A percentile compares a stretch with the other conserved stretches of the same genome.
Evolutionary conservation across 2,329 filamentous ascomycete genomes (phyloP).

Genomic region (Penicillium olsonii): DNA sequence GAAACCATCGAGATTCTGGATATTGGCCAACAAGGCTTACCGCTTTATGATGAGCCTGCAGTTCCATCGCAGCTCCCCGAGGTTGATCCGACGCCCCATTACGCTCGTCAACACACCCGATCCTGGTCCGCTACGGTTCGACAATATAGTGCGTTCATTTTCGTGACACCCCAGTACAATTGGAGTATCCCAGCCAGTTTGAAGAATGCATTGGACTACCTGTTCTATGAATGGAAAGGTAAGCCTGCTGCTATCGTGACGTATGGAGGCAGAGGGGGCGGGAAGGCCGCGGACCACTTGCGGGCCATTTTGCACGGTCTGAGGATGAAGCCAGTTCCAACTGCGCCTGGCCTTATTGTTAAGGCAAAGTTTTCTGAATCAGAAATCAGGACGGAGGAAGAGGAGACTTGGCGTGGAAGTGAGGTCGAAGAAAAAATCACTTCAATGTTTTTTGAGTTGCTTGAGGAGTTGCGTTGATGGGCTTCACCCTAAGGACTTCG

Average conservation of each 20-base stretch:
- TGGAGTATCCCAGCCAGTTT: constrained; percentile 54
- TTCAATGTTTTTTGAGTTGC: not conserved
- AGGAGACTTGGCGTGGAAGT: too few relatives aligned
- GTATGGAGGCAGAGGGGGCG: constrained; percentile 53
- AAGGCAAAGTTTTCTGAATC: too few relatives aligned
- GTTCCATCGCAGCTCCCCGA: constrained; percentile 39
- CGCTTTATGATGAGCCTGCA: constrained; percentile 42
- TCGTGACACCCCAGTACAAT: constrained; percentile 56
- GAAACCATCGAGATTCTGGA: constrained; percentile 32
- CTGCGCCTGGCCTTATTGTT: too few relatives aligned
- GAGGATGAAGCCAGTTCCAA: too few relatives aligned
- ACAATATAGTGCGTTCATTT: constrained; percentile 41
- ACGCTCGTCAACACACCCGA: constrained; percentile 37
- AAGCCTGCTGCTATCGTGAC: constrained; percentile 58
- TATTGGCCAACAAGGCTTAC: constrained; percentile 33
- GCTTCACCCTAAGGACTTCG: too few relatives aligned
- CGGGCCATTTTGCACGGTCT: constrained; percentile 27
- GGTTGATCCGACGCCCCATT: constrained; percentile 30
- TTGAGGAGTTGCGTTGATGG: not conserved
- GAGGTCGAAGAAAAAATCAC: not conserved
- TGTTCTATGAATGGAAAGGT: constrained; percentile 59
- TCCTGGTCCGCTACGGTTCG: constrained; percentile 41
- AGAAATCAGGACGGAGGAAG: too few relatives aligned
- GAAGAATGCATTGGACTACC: constrained; percentile 66
- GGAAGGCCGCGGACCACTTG: constrained; percentile 40